A percentile compares a stretch with the other conserved stretches of the same genome.
phyloP scores from a whole-genome alignment of 352 stramenopile species.

The Globisporangium radiosum region DNA sequence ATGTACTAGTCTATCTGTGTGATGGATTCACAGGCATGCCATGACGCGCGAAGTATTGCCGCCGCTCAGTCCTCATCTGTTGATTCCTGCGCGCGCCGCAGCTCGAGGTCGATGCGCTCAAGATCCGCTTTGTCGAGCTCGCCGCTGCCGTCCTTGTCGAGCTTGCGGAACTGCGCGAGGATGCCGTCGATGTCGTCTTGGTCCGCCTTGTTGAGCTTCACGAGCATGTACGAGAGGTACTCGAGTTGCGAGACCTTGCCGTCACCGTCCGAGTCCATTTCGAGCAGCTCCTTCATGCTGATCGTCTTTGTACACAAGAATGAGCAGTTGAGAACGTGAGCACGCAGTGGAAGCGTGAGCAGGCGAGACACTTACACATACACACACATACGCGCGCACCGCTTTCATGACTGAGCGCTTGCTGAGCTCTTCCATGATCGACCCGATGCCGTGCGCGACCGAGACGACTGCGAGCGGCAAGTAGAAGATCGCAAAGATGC shows the following conservation, averaged over 20 bases:
- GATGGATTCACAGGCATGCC: no score
- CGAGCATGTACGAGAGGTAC: constrained; percentile 65
- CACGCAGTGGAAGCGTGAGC: not conserved
- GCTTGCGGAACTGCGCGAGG: constrained; percentile 56
- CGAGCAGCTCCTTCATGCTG: constrained; percentile 68
- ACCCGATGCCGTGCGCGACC: constrained; percentile 58
- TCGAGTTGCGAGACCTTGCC: constrained; percentile 66
- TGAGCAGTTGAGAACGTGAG: not conserved
- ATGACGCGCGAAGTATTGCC: no score
- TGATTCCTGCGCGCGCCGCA: constrained; percentile 33
- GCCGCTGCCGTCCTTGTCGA: constrained; percentile 59
- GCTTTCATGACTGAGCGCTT: constrained; percentile 53
- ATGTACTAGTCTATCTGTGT: no score
- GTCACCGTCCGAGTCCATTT: constrained; percentile 59
- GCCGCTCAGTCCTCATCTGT: not conserved
- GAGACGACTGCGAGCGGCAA: constrained; percentile 56
- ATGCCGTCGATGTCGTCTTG: constrained; percentile 60
- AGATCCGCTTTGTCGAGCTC: constrained; percentile 63
- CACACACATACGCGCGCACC: not conserved
- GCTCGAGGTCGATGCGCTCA: constrained; percentile 46
- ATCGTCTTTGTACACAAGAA: constrained; percentile 26
- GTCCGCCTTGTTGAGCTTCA: constrained; percentile 67
- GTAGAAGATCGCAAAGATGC: constrained; percentile 86
- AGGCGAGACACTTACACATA: not conserved
- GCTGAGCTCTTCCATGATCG: constrained; percentile 54